phyloP scores from a whole-genome alignment of 768 basidiomycete species.

The Tylopilus subfusipes region DNA sequence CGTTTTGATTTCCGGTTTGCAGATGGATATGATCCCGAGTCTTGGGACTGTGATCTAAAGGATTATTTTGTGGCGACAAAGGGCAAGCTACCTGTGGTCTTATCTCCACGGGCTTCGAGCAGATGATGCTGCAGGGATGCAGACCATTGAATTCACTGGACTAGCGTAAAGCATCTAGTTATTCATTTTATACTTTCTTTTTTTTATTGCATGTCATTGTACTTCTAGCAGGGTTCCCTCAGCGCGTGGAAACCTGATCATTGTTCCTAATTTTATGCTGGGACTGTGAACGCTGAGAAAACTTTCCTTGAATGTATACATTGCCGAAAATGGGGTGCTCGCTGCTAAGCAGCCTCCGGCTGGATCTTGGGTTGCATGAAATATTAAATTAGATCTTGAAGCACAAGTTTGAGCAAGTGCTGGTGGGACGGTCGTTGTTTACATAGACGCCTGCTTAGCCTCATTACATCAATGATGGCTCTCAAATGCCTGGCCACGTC shows the following conservation, averaged over 20 bases:
- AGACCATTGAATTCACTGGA: slow-evolving; percentile 12
- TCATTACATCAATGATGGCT: not conserved
- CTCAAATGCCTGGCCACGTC: not conserved
- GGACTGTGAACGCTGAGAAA: slow-evolving; percentile 1
- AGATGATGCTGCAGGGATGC: slow-evolving; percentile 15
- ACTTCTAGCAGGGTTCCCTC: slow-evolving; percentile 14
- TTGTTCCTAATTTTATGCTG: slow-evolving; percentile 3
- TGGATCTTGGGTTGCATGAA: not conserved
- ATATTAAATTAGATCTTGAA: not conserved
- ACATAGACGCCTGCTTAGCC: not conserved
- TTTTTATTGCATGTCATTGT: slow-evolving; percentile 12
- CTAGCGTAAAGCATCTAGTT: slow-evolving; percentile 28
- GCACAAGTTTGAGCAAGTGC: slow-evolving; percentile 4
- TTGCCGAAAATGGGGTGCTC: not conserved
- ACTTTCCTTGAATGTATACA: slow-evolving; percentile 6
- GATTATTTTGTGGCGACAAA: slow-evolving; percentile 39
- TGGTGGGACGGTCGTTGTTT: not conserved
- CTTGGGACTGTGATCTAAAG: slow-evolving; percentile 35
- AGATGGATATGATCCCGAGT: slow-evolving; percentile 33
- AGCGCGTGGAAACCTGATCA: slow-evolving; percentile 5
- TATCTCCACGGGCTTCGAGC: slow-evolving; percentile 31
- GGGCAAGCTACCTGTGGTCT: slow-evolving; percentile 32
- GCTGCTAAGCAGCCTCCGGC: too few species aligned
- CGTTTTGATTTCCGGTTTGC: slow-evolving; percentile 40
- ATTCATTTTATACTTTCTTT: slow-evolving; percentile 13